Conservation (phyloP, 2,329 filamentous ascomycete genomes). For the Tetracladium maxilliforme region DNA sequence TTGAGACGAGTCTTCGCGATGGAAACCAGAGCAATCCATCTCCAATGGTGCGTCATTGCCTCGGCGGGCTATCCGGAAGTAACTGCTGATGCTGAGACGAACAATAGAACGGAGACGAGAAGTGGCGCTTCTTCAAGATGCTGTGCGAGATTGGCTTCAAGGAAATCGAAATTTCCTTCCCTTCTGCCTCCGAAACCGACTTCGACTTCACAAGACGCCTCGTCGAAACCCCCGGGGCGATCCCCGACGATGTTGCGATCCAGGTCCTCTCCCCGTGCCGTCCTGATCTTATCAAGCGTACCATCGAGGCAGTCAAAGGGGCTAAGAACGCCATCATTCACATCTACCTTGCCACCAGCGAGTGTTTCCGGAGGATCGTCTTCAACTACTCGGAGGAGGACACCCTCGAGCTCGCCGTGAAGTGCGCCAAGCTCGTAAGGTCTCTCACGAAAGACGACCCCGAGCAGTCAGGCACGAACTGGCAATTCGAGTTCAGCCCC, state of each 20-base stretch:
- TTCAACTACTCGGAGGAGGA: constrained; percentile 80
- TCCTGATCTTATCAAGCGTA: constrained; percentile 77
- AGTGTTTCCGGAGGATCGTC: constrained; percentile 84
- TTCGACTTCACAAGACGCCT: constrained; percentile 87
- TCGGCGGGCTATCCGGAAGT: neutral
- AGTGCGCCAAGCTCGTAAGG: constrained; percentile 74
- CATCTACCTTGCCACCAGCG: constrained; percentile 90
- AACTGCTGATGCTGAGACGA: constrained; percentile 1
- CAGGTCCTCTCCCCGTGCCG: constrained; percentile 89
- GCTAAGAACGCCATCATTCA: constrained; percentile 91
- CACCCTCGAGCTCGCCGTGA: constrained; percentile 66
- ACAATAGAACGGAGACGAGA: constrained; percentile 75
- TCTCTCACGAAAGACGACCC: constrained; percentile 77
- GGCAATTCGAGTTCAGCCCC: constrained; percentile 73
- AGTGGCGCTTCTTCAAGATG: constrained; percentile 93
- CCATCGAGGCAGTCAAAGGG: constrained; percentile 76
- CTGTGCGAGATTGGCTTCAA: constrained; percentile 86
- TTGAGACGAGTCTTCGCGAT: constrained; percentile 78
- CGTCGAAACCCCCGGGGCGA: constrained; percentile 67
- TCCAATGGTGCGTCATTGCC: constrained; percentile 59
- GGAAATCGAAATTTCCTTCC: constrained; percentile 94
- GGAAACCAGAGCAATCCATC: constrained; percentile 89
- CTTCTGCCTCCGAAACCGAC: constrained; percentile 86
- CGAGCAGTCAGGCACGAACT: constrained; percentile 40
- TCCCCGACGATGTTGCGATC: constrained; percentile 81